Conservation (phyloP, 305 asterid species). For the Striga hermonthica region DNA sequence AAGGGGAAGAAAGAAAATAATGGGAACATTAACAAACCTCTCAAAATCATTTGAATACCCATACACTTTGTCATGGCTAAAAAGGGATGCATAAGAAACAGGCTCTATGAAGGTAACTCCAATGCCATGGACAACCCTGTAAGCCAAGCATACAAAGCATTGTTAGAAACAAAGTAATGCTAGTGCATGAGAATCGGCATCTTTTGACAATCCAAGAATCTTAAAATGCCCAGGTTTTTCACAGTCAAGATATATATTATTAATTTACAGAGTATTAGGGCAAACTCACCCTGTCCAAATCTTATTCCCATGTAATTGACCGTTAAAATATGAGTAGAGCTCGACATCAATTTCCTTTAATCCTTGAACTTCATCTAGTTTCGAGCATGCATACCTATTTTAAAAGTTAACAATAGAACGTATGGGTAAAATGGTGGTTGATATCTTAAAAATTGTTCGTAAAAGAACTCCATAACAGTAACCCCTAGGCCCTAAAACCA, state of each 20-base stretch:
- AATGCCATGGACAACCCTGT: slow-evolving; percentile 76
- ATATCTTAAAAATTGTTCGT: slow-evolving; percentile 1
- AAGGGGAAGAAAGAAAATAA: slow-evolving; percentile 5
- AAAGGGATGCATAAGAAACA: slow-evolving; percentile 60
- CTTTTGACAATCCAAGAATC: slow-evolving; percentile 19
- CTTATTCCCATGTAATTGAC: slow-evolving; percentile 64
- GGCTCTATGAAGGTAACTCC: slow-evolving; percentile 83
- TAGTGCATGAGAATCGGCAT: slow-evolving; percentile 4
- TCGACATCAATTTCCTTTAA: slow-evolving; percentile 61
- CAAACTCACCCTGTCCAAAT: slow-evolving; percentile 86
- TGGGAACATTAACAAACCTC: slow-evolving; percentile 43
- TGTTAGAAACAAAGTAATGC: slow-evolving; percentile 19
- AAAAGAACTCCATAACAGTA: slow-evolving; percentile 15
- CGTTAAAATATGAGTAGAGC: slow-evolving; percentile 67
- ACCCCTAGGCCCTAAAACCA: slow-evolving; percentile 12
- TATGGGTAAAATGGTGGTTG: neutral
- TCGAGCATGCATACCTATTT: slow-evolving; percentile 61
- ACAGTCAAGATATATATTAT: slow-evolving; percentile 5
- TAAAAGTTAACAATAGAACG: slow-evolving; percentile 27
- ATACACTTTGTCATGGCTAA: slow-evolving; percentile 56
- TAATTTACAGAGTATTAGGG: slow-evolving; percentile 17
- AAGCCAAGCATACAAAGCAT: slow-evolving; percentile 34
- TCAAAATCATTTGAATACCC: slow-evolving; percentile 75
- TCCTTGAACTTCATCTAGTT: slow-evolving; percentile 61
- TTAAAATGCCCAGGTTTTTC: slow-evolving; percentile 11